phyloP scores from a whole-genome alignment of 192 early-diverging fungal genomes.

The Rhizophagus sp. region DNA sequence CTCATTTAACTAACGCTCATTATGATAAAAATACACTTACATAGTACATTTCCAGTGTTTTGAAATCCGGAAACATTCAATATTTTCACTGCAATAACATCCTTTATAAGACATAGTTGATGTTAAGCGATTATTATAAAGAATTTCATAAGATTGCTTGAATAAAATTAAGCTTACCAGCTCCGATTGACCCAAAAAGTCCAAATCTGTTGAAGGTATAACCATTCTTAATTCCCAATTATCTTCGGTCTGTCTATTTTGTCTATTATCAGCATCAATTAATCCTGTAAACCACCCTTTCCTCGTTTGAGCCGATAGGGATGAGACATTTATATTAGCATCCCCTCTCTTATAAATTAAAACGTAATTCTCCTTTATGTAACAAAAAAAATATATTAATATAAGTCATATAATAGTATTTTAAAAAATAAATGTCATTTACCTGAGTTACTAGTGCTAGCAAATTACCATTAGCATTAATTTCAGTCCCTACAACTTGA shows the following conservation, averaged over 20 bases:
- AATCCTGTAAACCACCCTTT: neutral
- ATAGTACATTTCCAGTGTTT: constrained; percentile 7
- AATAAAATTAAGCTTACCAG: neutral
- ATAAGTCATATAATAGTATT: neutral
- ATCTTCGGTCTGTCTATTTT: neutral
- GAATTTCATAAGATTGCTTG: neutral
- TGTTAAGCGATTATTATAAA: neutral
- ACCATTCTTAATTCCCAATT: constrained; percentile 21
- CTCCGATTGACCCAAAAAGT: neutral
- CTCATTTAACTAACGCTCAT: no score
- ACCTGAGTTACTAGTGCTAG: constrained; percentile 15
- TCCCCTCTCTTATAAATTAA: constrained; percentile 8
- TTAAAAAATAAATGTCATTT: neutral
- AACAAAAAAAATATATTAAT: neutral
- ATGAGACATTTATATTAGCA: neutral
- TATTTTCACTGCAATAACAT: constrained; percentile 20
- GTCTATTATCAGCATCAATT: neutral
- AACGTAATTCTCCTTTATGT: constrained; percentile 16
- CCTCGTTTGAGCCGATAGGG: neutral
- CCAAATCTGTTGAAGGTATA: neutral
- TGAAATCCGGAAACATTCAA: constrained; percentile 16
- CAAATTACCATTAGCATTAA: constrained; percentile 14
- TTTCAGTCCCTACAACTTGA: constrained; percentile 6
- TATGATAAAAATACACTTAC: neutral
- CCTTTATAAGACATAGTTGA: neutral